Evolutionary conservation across 345 rosid species (phyloP).

Genomic region (Moringa oleifera): DNA sequence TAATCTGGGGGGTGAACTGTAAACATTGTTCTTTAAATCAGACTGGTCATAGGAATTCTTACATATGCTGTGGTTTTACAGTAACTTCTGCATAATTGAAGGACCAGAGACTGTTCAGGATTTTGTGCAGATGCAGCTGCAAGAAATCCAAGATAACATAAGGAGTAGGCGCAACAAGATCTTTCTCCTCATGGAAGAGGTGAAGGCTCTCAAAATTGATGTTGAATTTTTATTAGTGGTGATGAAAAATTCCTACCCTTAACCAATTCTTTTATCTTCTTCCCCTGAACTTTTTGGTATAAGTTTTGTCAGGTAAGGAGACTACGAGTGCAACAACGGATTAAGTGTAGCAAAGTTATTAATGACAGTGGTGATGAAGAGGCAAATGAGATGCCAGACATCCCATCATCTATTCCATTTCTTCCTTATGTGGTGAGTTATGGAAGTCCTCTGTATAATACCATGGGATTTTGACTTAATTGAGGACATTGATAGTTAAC

Average conservation of each 20-base stretch:
- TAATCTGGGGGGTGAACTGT: not conserved
- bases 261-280: too few species aligned
- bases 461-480: not conserved
- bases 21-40: not conserved
- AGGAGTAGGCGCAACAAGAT: conserved; percentile 86
- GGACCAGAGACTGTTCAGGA: conserved; percentile 93
- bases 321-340: conserved; percentile 75
- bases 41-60: not conserved
- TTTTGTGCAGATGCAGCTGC: conserved; percentile 79
- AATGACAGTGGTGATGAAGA: conserved; percentile 38
- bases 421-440: conserved; percentile 61
- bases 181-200: conserved; percentile 99
- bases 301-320: conserved; percentile 54
- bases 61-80: conserved; percentile 14
- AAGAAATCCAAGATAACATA: conserved; percentile 80
- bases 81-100: conserved; percentile 90
- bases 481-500: not conserved
- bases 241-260: too few species aligned
- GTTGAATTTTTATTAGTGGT: not conserved
- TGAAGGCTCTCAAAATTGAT: conserved; percentile 8
- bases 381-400: conserved; percentile 80
- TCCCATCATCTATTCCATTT: conserved; percentile 91
- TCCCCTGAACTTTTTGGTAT: not conserved
- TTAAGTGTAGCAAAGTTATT: conserved; percentile 41
- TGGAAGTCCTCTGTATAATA: not conserved